Evolutionary conservation across 2,329 filamentous ascomycete genomes (phyloP).

Genomic region (Trichophyton simii): DNA sequence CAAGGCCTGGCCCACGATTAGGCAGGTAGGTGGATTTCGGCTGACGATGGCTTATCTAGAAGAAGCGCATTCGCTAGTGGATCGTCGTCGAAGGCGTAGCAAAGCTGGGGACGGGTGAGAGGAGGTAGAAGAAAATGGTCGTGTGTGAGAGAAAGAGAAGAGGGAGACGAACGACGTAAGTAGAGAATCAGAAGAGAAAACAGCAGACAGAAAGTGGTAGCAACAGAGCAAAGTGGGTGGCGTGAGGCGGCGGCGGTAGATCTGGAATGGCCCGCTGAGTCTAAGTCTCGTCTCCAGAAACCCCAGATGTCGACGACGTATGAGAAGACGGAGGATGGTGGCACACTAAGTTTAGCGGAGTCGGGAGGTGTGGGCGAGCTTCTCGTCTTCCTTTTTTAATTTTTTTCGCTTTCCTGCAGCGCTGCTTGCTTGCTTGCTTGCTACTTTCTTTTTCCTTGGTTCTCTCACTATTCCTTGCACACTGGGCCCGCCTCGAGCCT

Average conservation of each 20-base stretch:
- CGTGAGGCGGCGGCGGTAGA: slow-evolving; percentile 5
- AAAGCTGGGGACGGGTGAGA: background rate
- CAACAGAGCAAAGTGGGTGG: slow-evolving; percentile 1
- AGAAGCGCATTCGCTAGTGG: background rate
- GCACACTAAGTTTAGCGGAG: slow-evolving; percentile 5
- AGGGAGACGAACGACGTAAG: background rate
- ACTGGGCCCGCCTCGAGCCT: slow-evolving; percentile 4
- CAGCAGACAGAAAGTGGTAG: background rate
- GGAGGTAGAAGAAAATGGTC: background rate
- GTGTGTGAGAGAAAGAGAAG: background rate
- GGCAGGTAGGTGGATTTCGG: background rate
- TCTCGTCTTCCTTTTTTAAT: background rate
- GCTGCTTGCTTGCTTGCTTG: background rate
- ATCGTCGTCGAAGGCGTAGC: background rate
- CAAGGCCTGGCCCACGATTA: background rate
- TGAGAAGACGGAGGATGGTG: slow-evolving; percentile 3
- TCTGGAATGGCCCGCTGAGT: slow-evolving; percentile 1
- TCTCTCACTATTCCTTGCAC: slow-evolving; percentile 3
- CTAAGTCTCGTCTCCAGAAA: slow-evolving; percentile 3
- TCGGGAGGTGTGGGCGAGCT: slow-evolving; percentile 4
- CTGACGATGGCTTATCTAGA: background rate
- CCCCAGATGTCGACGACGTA: slow-evolving; percentile 1
- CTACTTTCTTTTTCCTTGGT: slow-evolving; percentile 2
- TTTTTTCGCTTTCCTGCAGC: background rate
- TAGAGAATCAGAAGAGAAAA: background rate